Conservation (phyloP, 495 filamentous ascomycete species). For the Cenococcum geophilum region DNA sequence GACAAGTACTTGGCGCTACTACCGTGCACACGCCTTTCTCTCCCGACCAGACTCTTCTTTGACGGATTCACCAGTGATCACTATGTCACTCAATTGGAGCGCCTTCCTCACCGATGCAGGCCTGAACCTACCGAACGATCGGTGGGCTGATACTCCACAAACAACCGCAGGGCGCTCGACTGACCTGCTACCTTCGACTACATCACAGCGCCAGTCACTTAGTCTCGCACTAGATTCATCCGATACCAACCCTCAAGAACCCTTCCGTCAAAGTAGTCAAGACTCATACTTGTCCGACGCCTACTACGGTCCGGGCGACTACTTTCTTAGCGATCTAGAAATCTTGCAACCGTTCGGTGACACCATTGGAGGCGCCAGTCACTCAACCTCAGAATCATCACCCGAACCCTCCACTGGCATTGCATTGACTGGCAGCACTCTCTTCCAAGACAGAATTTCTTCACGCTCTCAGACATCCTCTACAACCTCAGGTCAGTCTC, state of each 20-base stretch:
- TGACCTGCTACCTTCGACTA: slow-evolving; percentile 20
- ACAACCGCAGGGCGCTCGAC: slow-evolving; percentile 10
- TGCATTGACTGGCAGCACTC: neutral
- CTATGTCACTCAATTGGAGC: slow-evolving; percentile 32
- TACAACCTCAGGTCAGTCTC: slow-evolving; percentile 20
- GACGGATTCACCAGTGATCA: slow-evolving; percentile 10
- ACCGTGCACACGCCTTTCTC: neutral
- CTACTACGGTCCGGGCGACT: slow-evolving; percentile 28
- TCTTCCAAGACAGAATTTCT: neutral
- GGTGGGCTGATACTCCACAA: slow-evolving; percentile 24
- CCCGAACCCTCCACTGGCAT: slow-evolving; percentile 22
- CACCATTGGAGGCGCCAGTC: slow-evolving; percentile 22
- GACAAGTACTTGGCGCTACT: neutral
- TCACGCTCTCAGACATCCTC: slow-evolving; percentile 14
- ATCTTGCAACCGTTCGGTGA: slow-evolving; percentile 28
- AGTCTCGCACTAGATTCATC: slow-evolving; percentile 2
- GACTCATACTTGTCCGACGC: slow-evolving; percentile 22
- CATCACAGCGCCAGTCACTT: slow-evolving; percentile 12
- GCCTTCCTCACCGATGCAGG: slow-evolving; percentile 25
- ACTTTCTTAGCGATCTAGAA: slow-evolving; percentile 29
- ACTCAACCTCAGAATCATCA: slow-evolving; percentile 27
- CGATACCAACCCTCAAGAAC: slow-evolving; percentile 12
- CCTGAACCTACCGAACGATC: slow-evolving; percentile 28
- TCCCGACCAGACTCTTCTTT: slow-evolving; percentile 12
- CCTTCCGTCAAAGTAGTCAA: slow-evolving; percentile 10